Conservation (phyloP, 2,329 filamentous ascomycete species). For the Chalaropsis ovoidea region DNA sequence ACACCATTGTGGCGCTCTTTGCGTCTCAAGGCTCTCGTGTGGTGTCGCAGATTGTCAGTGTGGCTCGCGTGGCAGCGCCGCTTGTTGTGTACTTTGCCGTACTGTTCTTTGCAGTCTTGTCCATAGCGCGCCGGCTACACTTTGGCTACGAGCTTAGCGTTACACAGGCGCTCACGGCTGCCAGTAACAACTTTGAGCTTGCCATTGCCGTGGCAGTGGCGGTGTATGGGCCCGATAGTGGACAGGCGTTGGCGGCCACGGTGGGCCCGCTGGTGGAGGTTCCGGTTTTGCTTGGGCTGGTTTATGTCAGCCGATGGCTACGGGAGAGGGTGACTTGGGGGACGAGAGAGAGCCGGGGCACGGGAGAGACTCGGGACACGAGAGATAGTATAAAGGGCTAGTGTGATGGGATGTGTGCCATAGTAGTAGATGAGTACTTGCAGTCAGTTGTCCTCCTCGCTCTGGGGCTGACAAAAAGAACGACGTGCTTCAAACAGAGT, state of each 20-base stretch:
- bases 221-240: conserved; percentile 64
- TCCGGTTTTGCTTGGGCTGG: conserved; percentile 64
- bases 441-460: neutral
- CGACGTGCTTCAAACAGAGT: conserved; percentile 2
- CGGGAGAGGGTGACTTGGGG: conserved; percentile 33
- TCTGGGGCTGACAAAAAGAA: neutral
- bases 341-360: neutral
- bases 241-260: conserved; percentile 71
- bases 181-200: conserved; percentile 88
- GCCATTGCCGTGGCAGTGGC: conserved; percentile 82
- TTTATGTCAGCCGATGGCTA: conserved; percentile 60
- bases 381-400: neutral
- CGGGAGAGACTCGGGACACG: conserved; percentile 38
- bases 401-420: neutral
- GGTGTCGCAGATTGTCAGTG: conserved; percentile 72
- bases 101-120: conserved; percentile 62
- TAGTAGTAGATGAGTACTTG: neutral
- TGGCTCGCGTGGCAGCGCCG: conserved; percentile 70
- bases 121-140: conserved; percentile 51
- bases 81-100: conserved; percentile 69
- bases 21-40: conserved; percentile 68
- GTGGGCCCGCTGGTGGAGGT: conserved; percentile 83
- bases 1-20: conserved; percentile 79
- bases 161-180: conserved; percentile 79
- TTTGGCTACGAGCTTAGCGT: conserved; percentile 61